Percentiles rank a stretch among this genome's conserved stretches.
Evolutionary conservation across 768 basidiomycete species (phyloP).

Genomic region (Termitomyces sp.): DNA sequence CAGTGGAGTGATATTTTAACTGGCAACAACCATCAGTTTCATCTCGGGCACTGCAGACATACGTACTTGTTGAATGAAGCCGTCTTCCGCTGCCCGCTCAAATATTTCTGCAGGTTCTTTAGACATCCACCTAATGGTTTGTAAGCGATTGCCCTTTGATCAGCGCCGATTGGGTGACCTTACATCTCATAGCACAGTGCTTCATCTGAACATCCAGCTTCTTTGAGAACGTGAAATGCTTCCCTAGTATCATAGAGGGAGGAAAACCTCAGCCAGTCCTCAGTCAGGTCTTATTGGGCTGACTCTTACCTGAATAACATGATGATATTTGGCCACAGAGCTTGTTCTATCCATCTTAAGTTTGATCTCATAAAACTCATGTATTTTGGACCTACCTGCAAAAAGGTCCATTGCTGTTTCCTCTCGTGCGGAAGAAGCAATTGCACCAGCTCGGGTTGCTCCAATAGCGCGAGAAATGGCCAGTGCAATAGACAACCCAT

Average conservation of each 20-base stretch:
- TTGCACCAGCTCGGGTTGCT: slow-evolving; percentile 59
- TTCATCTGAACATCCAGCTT: slow-evolving; percentile 62
- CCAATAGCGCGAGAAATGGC: slow-evolving; percentile 55
- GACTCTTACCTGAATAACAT: slow-evolving; percentile 46
- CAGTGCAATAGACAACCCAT: slow-evolving; percentile 39
- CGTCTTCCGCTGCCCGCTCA: slow-evolving; percentile 62
- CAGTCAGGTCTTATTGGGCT: neutral
- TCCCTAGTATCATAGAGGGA: slow-evolving; percentile 30
- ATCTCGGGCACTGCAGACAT: neutral
- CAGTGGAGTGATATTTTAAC: slow-evolving; percentile 57
- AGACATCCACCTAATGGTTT: slow-evolving; percentile 53
- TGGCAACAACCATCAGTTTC: slow-evolving; percentile 17
- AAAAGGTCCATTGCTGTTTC: slow-evolving; percentile 64
- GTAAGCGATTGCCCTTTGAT: neutral
- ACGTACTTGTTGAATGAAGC: slow-evolving; percentile 51
- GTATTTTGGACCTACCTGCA: slow-evolving; percentile 28
- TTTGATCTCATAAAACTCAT: neutral
- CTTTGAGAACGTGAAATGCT: slow-evolving; percentile 56
- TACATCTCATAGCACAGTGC: slow-evolving; percentile 65
- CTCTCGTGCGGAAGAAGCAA: slow-evolving; percentile 55
- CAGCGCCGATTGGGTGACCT: neutral
- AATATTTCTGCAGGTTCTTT: slow-evolving; percentile 69
- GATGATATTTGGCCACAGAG: slow-evolving; percentile 64
- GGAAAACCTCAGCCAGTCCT: neutral
- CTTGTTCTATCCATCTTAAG: slow-evolving; percentile 39